These are phyloP conservation scores for Ephemerocybe angulata DNA, from an alignment of 768 basidiomycete genomes.

Conservation along the genomic window DNA sequence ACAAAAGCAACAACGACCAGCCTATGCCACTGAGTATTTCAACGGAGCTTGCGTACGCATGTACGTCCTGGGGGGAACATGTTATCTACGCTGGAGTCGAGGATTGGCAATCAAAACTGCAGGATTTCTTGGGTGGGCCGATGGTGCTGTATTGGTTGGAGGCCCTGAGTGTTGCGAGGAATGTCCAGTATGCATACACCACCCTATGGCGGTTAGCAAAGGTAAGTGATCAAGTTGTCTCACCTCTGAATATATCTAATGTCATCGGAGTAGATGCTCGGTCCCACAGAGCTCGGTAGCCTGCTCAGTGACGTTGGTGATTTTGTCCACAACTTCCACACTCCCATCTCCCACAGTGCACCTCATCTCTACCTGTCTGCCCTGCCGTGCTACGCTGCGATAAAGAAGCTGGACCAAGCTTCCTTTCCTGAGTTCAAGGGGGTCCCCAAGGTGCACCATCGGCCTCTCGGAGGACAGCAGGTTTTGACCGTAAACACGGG, in stretches of 20 bases:
- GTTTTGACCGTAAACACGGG: too few relatives aligned
- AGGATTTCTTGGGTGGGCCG: not conserved
- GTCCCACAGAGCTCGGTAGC: conserved; percentile 5
- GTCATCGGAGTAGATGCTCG: not conserved
- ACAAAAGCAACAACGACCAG: not conserved
- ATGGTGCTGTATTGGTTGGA: conserved; percentile 29
- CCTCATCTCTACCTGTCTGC: conserved; percentile 25
- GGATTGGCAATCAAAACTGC: not conserved
- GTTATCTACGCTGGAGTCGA: not conserved
- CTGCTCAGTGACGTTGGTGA: conserved; percentile 12
- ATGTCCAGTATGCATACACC: conserved; percentile 5
- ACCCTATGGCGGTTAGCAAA: not conserved
- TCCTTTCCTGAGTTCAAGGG: too few relatives aligned
- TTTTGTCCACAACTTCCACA: conserved; percentile 13
- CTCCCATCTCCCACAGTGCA: conserved; percentile 16
- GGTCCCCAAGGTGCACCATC: too few relatives aligned
- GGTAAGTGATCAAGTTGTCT: conserved; percentile 10
- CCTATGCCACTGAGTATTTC: not conserved
- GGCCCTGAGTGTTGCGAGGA: conserved; percentile 23
- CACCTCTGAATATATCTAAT: not conserved
- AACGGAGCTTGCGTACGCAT: conserved; percentile 1
- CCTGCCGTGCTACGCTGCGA: conserved; percentile 21
- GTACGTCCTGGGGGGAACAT: conserved; percentile 4
- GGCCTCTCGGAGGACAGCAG: too few relatives aligned
- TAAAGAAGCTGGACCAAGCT: too few relatives aligned